phyloP scores from a whole-genome alignment of 257 asterid species.

The Verbena officinalis region DNA sequence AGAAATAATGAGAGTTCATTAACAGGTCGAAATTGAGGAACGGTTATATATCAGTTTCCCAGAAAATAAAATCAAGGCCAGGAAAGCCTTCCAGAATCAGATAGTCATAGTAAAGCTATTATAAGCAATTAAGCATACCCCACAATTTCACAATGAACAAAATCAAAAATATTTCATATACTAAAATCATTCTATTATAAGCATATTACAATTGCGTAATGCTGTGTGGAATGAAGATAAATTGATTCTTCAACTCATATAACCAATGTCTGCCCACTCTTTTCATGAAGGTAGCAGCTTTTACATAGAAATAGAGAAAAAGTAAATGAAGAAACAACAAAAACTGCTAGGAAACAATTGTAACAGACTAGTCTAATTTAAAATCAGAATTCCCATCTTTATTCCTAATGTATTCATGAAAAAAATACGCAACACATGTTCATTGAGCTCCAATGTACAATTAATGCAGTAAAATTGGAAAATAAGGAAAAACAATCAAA shows the following conservation, averaged over 20 bases:
- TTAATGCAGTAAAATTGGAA: neutral
- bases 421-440: conserved; percentile 15
- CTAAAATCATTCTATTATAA: neutral
- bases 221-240: neutral
- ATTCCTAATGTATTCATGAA: conserved; percentile 26
- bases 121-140: conserved; percentile 16
- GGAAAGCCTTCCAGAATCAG: conserved; percentile 4
- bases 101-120: conserved; percentile 23
- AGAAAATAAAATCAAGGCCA: neutral
- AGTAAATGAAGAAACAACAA: neutral
- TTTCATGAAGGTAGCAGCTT: conserved; percentile 17
- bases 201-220: neutral
- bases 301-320: neutral
- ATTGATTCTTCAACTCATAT: conserved; percentile 23
- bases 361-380: neutral
- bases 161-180: neutral
- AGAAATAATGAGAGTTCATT: conserved; percentile 3
- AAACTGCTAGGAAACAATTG: neutral
- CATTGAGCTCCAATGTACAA: conserved; percentile 1
- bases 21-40: conserved; percentile 4
- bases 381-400: neutral
- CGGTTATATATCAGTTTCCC: conserved; percentile 1
- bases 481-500: conserved; percentile 7
- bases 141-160: conserved; percentile 3
- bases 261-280: conserved; percentile 1